Conservation (phyloP, 2,329 filamentous ascomycete genomes). For the Epichloe glyceriae region DNA sequence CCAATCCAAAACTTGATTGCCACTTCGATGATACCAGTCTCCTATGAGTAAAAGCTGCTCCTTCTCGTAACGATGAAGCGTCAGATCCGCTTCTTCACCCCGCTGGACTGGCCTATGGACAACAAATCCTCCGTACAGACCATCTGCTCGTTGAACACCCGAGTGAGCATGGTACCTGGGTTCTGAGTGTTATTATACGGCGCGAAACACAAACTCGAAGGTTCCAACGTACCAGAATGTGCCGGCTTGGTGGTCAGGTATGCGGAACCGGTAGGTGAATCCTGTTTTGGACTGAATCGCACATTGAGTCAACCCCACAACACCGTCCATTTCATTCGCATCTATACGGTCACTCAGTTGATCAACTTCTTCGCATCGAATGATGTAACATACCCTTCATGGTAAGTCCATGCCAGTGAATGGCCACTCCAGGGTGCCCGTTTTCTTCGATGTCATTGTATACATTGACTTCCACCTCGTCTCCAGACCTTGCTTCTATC, state of each 20-base stretch:
- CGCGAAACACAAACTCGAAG: no score
- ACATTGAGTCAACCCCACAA: constrained; percentile 47
- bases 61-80: constrained; percentile 17
- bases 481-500: constrained; percentile 31
- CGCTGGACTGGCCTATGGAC: constrained; percentile 23
- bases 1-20: constrained; percentile 15
- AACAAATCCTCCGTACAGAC: constrained; percentile 14
- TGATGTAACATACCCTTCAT: constrained; percentile 32
- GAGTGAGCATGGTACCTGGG: constrained; percentile 49
- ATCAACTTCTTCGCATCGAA: not conserved
- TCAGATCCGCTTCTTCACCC: constrained; percentile 11
- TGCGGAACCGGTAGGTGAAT: constrained; percentile 42
- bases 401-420: constrained; percentile 59
- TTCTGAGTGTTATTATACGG: not conserved
- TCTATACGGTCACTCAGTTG: constrained; percentile 17
- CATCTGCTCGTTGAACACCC: constrained; percentile 28
- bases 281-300: constrained; percentile 40
- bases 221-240: constrained; percentile 40
- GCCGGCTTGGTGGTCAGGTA: constrained; percentile 37
- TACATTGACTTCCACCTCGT: constrained; percentile 27
- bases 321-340: constrained; percentile 48
- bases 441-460: constrained; percentile 21
- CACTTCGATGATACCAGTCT: constrained; percentile 26
- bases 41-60: constrained; percentile 23
- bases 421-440: constrained; percentile 26